phyloP scores from a whole-genome alignment of 2,329 filamentous ascomycete species.

The Verruconis gallopava region DNA sequence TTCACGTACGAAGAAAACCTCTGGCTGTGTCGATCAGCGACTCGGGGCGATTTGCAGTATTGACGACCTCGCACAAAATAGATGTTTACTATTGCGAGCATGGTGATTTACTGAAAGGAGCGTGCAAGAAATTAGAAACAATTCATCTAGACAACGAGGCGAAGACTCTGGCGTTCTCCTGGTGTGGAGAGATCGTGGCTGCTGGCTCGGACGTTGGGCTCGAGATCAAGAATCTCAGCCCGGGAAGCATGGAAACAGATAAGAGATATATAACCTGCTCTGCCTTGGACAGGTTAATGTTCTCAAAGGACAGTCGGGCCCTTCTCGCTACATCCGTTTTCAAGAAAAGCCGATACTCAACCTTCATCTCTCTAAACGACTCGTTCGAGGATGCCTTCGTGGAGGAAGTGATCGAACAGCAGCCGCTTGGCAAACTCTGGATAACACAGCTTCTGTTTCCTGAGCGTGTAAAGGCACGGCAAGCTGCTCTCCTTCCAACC shows the following conservation, averaged over 20 bases:
- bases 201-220: constrained; percentile 60
- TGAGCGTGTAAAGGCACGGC: constrained; percentile 24
- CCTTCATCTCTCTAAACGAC: constrained; percentile 25
- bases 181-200: constrained; percentile 68
- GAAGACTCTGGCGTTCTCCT: constrained; percentile 65
- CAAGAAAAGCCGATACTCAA: constrained; percentile 23
- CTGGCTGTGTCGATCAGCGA: constrained; percentile 67
- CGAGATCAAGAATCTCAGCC: constrained; percentile 7
- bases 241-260: constrained; percentile 16
- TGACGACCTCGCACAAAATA: constrained; percentile 71
- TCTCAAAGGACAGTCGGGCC: constrained; percentile 27
- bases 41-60: constrained; percentile 60
- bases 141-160: constrained; percentile 69
- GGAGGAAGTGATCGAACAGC: constrained; percentile 22
- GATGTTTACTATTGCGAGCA: constrained; percentile 62
- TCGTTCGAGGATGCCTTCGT: constrained; percentile 27
- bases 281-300: constrained; percentile 24
- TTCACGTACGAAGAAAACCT: constrained; percentile 63
- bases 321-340: constrained; percentile 26
- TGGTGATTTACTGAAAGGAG: constrained; percentile 42
- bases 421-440: constrained; percentile 24
- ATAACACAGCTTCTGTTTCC: constrained; percentile 29
- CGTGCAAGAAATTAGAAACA: constrained; percentile 42
- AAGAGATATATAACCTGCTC: constrained; percentile 24
- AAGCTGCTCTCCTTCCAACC: constrained; percentile 27